A percentile compares a stretch with the other conserved stretches of the same genome.
These are phyloP conservation scores for Vigna reflexopilosa DNA, from an alignment of 306 rosid genomes.

Conservation along the genomic window DNA sequence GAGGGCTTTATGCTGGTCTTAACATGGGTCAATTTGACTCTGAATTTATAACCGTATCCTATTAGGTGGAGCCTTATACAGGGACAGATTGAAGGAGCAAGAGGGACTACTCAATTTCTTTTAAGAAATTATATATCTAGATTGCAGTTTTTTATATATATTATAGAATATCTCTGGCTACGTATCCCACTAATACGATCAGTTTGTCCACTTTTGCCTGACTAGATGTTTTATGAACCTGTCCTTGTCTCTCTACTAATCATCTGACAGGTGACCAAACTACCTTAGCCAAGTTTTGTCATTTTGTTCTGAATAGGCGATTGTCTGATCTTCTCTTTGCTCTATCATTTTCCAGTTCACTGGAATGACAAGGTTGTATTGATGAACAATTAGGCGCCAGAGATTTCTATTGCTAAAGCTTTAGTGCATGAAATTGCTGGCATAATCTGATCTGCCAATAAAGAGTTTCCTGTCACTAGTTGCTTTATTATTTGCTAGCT, in stretches of 20 bases:
- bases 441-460: not conserved
- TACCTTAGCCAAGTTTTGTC: conserved; percentile 12
- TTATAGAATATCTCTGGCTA: not conserved
- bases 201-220: not conserved
- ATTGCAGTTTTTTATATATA: not conserved
- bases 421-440: not conserved
- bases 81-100: not conserved
- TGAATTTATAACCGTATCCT: not conserved
- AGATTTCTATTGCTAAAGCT: conserved; percentile 1
- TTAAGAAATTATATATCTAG: not conserved
- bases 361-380: not conserved
- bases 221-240: not conserved
- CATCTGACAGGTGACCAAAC: not conserved
- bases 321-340: not conserved
- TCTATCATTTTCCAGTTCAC: not conserved
- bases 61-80: not conserved
- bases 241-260: conserved; percentile 11
- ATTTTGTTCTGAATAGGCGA: not conserved
- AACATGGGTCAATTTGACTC: not conserved
- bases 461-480: not conserved
- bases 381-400: conserved; percentile 10
- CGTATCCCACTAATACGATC: not conserved
- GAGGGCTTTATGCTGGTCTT: conserved; percentile 23
- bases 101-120: not conserved
- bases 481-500: not conserved